Evolutionary conservation across 305 asterid species (phyloP).

Genomic region (Galium porrigens): DNA sequence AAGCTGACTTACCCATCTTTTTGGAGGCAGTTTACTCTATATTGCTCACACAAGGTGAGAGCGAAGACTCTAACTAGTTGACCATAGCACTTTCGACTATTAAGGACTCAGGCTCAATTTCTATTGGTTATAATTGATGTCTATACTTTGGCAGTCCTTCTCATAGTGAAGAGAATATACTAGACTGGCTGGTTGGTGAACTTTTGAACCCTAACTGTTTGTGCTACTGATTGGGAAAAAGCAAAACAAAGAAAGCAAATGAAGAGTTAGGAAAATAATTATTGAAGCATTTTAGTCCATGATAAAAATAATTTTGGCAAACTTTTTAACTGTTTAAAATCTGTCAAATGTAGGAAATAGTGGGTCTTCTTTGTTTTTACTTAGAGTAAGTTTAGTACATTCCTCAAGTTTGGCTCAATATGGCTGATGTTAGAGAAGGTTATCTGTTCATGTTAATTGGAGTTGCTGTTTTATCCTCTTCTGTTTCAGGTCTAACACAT

Average conservation of each 20-base stretch:
- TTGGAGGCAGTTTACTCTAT: slow-evolving; percentile 66
- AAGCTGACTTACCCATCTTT: slow-evolving; percentile 46
- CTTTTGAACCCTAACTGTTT: slow-evolving; percentile 3
- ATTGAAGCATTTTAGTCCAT: neutral
- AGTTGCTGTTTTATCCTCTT: slow-evolving; percentile 8
- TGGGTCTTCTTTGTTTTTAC: neutral
- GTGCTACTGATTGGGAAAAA: neutral
- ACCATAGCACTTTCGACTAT: neutral
- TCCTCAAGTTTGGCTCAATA: neutral
- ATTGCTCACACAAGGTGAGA: slow-evolving; percentile 53
- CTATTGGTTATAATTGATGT: neutral
- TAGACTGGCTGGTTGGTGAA: neutral
- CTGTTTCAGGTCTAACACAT: slow-evolving; percentile 14
- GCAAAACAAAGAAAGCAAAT: slow-evolving; percentile 5
- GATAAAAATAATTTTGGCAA: neutral
- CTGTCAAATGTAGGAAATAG: neutral
- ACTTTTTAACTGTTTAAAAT: neutral
- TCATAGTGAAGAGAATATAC: neutral
- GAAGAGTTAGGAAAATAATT: slow-evolving; percentile 1
- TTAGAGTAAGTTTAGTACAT: neutral
- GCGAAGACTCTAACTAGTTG: slow-evolving; percentile 5
- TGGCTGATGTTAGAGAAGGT: neutral
- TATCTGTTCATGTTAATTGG: neutral
- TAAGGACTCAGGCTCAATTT: neutral
- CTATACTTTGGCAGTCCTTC: neutral